Conservation (phyloP, 495 filamentous ascomycete genomes). For the Cercophora samala region DNA sequence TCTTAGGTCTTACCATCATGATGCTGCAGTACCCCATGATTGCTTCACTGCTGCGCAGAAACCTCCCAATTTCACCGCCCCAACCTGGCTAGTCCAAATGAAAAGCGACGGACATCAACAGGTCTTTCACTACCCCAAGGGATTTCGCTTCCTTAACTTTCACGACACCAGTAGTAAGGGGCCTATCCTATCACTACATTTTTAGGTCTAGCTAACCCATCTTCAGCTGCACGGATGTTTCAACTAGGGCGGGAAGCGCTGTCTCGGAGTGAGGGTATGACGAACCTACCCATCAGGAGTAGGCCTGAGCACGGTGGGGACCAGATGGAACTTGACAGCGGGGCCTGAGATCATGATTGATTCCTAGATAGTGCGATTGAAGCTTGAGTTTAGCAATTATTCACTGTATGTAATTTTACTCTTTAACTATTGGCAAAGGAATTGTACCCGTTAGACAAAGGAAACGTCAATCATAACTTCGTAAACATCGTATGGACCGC, state of each 20-base stretch:
- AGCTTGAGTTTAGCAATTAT: not conserved
- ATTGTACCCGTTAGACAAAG: not conserved
- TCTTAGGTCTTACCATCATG: not conserved
- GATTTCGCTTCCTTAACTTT: constrained; percentile 23
- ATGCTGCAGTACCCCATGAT: constrained; percentile 1
- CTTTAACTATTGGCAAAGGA: not conserved
- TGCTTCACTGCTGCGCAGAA: not conserved
- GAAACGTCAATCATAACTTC: not conserved
- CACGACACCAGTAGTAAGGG: constrained; percentile 17
- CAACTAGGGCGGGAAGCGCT: not conserved
- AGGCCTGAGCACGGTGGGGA: not conserved
- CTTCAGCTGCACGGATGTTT: not conserved
- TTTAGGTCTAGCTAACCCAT: not conserved
- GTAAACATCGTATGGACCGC: not conserved
- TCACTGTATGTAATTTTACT: not conserved
- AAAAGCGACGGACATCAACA: constrained; percentile 14
- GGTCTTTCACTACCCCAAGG: constrained; percentile 22
- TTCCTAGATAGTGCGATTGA: too few relatives aligned
- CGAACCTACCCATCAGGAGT: not conserved
- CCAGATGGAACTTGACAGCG: not conserved
- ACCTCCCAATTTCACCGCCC: not conserved
- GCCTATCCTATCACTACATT: not conserved
- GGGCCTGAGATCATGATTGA: not conserved
- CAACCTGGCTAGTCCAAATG: constrained; percentile 24
- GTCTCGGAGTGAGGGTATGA: not conserved